phyloP scores from a whole-genome alignment of 2,329 filamentous ascomycete species.

The Pseudogymnoascus sp. region DNA sequence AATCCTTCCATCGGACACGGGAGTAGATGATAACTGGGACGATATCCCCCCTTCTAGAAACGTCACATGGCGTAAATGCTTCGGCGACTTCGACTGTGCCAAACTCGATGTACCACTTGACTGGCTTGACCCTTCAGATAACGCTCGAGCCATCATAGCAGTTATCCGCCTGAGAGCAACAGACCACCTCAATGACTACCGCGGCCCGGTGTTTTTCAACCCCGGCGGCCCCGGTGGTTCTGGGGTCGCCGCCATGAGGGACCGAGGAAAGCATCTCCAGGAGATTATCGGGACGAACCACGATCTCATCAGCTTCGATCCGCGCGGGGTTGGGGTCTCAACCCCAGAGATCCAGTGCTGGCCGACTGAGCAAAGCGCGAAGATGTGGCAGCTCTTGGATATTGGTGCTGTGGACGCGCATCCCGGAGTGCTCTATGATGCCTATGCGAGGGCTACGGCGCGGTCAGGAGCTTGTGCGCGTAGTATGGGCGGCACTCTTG shows the following conservation, averaged over 20 bases:
- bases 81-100: neutral
- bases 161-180: slow-evolving; percentile 20
- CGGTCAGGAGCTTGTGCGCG: slow-evolving; percentile 37
- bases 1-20: neutral
- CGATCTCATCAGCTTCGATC: slow-evolving; percentile 43
- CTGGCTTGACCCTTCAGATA: slow-evolving; percentile 20
- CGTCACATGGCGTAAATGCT: neutral
- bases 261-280: slow-evolving; percentile 29
- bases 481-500: slow-evolving; percentile 16
- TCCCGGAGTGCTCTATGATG: slow-evolving; percentile 39
- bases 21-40: neutral
- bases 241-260: slow-evolving; percentile 29
- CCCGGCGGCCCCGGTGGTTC: slow-evolving; percentile 42
- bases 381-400: slow-evolving; percentile 39
- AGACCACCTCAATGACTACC: slow-evolving; percentile 17
- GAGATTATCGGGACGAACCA: slow-evolving; percentile 33
- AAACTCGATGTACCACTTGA: slow-evolving; percentile 17
- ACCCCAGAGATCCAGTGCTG: slow-evolving; percentile 47
- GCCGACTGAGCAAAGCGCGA: slow-evolving; percentile 35
- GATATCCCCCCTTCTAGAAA: neutral
- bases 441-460: slow-evolving; percentile 37
- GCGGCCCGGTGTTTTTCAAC: slow-evolving; percentile 36
- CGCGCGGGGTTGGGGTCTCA: slow-evolving; percentile 43
- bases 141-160: slow-evolving; percentile 15
- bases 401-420: slow-evolving; percentile 41